Percentiles rank a stretch among this genome's conserved stretches.
phyloP scores from a whole-genome alignment of 2,329 filamentous ascomycete species.

The Hymenoscyphus albidus region DNA sequence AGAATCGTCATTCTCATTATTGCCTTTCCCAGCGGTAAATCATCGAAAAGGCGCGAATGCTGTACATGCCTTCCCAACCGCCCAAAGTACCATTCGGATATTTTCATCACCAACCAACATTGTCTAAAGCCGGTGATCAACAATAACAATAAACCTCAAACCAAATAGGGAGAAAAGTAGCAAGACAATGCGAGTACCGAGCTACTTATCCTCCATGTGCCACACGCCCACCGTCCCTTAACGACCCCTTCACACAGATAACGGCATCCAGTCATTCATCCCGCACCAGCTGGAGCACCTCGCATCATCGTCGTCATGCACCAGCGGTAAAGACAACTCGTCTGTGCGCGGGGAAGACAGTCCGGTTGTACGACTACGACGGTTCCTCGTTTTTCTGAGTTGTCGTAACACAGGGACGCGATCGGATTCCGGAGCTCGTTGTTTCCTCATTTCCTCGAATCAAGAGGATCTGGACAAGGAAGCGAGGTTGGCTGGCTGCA shows the following conservation, averaged over 20 bases:
- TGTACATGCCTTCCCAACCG: not conserved
- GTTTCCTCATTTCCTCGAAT: not conserved
- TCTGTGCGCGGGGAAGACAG: slow-evolving; percentile 11
- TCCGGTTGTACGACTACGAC: not conserved
- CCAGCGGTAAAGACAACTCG: not conserved
- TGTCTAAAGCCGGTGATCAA: not conserved
- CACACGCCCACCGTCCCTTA: not conserved
- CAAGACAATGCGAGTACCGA: slow-evolving; percentile 1
- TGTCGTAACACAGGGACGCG: not conserved
- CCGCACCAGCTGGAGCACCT: not conserved
- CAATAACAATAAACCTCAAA: not conserved
- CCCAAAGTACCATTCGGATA: not conserved
- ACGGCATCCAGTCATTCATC: not conserved
- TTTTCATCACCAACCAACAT: not conserved
- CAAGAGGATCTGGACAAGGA: not conserved
- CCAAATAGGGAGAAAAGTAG: not conserved
- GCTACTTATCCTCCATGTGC: not conserved
- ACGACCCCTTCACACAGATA: not conserved
- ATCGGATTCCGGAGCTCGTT: not conserved
- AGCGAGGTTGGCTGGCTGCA: not conserved
- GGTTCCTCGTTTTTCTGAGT: not conserved
- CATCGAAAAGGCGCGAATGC: not conserved
- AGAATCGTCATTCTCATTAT: not conserved
- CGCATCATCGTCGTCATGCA: not conserved
- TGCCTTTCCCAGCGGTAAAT: not conserved